Percentiles rank a stretch among this genome's conserved stretches.
These are phyloP conservation scores for Scenedesmus sp. DNA, from an alignment of 163 green algal genomes.

Conservation along the genomic window DNA sequence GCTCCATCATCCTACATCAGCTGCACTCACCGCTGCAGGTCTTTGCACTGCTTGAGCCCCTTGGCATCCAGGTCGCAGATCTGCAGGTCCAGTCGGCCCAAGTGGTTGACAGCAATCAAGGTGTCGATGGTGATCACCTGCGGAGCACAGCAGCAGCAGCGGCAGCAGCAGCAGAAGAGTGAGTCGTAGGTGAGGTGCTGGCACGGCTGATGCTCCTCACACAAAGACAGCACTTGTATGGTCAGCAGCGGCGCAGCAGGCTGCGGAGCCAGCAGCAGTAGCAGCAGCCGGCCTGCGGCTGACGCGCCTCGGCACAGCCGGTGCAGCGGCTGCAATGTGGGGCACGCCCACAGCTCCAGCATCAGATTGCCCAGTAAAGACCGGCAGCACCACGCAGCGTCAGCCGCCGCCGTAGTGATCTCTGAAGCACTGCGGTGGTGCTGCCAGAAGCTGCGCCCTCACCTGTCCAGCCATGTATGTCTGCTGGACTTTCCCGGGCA, in stretches of 20 bases:
- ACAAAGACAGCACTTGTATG: no score
- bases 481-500: neutral
- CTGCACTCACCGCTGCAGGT: conserved; percentile 29
- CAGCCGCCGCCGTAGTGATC: no score
- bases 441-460: neutral
- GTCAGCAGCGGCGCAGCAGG: no score
- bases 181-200: no score
- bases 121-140: conserved; percentile 30
- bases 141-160: neutral
- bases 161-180: conserved; percentile 4
- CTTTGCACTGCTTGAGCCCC: conserved; percentile 28
- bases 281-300: no score
- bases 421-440: neutral
- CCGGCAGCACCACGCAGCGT: no score
- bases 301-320: no score
- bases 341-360: no score
- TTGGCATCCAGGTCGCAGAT: conserved; percentile 48
- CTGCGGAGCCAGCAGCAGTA: no score
- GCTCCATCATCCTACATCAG: neutral
- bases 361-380: no score
- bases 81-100: conserved; percentile 2
- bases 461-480: conserved; percentile 32
- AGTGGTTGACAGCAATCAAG: conserved; percentile 43
- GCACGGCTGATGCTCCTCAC: no score
- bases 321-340: no score